Evolutionary conservation across 345 rosid species (phyloP).

Genomic region (Arabis hirsuta): DNA sequence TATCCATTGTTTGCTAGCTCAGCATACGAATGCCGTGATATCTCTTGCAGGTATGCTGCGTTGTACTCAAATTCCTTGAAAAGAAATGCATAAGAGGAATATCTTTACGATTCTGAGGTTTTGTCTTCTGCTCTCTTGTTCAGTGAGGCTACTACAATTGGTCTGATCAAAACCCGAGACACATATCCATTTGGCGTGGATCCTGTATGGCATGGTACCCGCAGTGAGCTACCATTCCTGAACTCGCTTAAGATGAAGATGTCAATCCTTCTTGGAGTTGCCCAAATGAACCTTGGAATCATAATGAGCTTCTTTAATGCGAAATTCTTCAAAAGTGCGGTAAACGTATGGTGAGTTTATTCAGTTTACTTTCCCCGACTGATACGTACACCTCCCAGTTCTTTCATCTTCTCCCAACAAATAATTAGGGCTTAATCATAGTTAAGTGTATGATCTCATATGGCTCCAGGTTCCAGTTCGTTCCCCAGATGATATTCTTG

Average conservation of each 20-base stretch:
- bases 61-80: slow-evolving; percentile 14
- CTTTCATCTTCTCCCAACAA: slow-evolving; percentile 15
- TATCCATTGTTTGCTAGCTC: slow-evolving; percentile 81
- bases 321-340: slow-evolving; percentile 64
- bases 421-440: slow-evolving; percentile 1
- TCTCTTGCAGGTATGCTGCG: slow-evolving; percentile 71
- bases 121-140: slow-evolving; percentile 35
- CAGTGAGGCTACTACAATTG: slow-evolving; percentile 43
- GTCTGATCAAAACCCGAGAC: slow-evolving; percentile 76
- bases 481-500: slow-evolving; percentile 93
- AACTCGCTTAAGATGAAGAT: slow-evolving; percentile 99
- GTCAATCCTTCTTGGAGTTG: slow-evolving; percentile 96
- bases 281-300: slow-evolving; percentile 98
- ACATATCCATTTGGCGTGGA: slow-evolving; percentile 96
- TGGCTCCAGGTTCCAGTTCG: slow-evolving; percentile 81
- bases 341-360: slow-evolving; percentile 52
- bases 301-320: slow-evolving; percentile 92
- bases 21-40: slow-evolving; percentile 95
- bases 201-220: slow-evolving; percentile 93
- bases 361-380: not conserved
- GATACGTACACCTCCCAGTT: slow-evolving; percentile 13
- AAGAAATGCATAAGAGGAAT: not conserved
- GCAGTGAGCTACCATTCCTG: slow-evolving; percentile 89
- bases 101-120: slow-evolving; percentile 28
- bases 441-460: slow-evolving; percentile 13